A percentile compares a stretch with the other conserved stretches of the same genome.
phyloP scores from a whole-genome alignment of 78 protist species.

The Bodo saltans region DNA sequence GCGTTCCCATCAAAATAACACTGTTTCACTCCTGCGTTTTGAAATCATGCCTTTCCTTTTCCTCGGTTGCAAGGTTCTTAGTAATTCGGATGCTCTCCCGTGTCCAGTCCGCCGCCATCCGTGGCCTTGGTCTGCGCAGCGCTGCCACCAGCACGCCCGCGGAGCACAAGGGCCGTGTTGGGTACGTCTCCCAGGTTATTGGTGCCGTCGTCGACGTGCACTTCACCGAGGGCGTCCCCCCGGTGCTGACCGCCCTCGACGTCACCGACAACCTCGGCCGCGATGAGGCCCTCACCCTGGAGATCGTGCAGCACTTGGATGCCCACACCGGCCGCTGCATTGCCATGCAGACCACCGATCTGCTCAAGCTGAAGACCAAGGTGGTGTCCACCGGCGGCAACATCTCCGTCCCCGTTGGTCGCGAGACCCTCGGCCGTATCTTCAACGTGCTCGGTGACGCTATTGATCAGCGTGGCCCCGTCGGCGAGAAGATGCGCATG shows the following conservation, averaged over 20 bases:
- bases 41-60: no score
- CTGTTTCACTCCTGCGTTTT: no score
- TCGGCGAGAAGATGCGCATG: slow-evolving; percentile 40
- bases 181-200: slow-evolving; percentile 73
- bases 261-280: slow-evolving; percentile 43
- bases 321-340: slow-evolving; percentile 93
- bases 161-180: background rate
- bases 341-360: slow-evolving; percentile 98
- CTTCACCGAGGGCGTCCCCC: slow-evolving; percentile 91
- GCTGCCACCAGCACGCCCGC: background rate
- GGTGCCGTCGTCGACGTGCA: slow-evolving; percentile 99
- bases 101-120: no score
- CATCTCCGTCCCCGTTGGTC: slow-evolving; percentile 94
- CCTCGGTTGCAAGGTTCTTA: no score
- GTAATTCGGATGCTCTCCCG: no score
- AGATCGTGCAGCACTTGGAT: slow-evolving; percentile 96
- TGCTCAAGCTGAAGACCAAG: slow-evolving; percentile 82
- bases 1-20: no score
- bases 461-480: slow-evolving; percentile 92
- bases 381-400: slow-evolving; percentile 90
- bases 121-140: background rate
- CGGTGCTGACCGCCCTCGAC: slow-evolving; percentile 89
- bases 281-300: slow-evolving; percentile 75
- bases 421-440: slow-evolving; percentile 93
- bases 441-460: slow-evolving; percentile 98